Evolutionary conservation across 73 alveolate genomes (phyloP), one percentile per base, ranked within the genome.

Genomic region (Uronychia setigera): DNA sequence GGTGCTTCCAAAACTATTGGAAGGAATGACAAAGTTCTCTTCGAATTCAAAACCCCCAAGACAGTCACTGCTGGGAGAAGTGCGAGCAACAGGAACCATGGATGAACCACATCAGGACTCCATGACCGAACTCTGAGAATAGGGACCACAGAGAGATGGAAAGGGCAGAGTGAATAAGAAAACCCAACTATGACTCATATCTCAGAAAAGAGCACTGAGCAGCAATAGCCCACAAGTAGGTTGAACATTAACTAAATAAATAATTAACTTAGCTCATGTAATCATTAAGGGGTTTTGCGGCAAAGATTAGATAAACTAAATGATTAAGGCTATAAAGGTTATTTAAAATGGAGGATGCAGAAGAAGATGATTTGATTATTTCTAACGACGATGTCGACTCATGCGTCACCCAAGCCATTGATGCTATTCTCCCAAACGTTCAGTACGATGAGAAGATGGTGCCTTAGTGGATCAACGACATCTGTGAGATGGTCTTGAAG

Each of bases 401-500:
- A 31, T 82, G 89, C 32, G 78, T 82, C 1, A n/a, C 59, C 19
- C 83, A 82, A 19, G 9, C 89, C 1, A 57, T 82, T 14, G 89
- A 82, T n/a, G 29, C 30, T 11, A 83, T 82, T 1, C 77, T 82
- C 28, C 78, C 82, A 28, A 82, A 59, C 32, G 89, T 83, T 29
- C 34, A 29, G 32, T 82, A 83, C 83, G 89, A 82, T 25, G 89
- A 82, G 29, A 82, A 82, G 77, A 67, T 82, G 83, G 89, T 82
- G 1, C 89, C 89, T 1, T 31, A 82, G 32, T 82, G 89, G 89
- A 82, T 82, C 29, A 82, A 82, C 32, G 89, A 82, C 57, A 82
- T 82, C 27, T 82, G 89, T 33, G 89, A 82, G 89, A 82, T 31
- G 83, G 31, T 83, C 11, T 67, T 82, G 89, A 82, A 82, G 58